Percentiles rank a stretch among this genome's conserved stretches.
phyloP scores from a whole-genome alignment of 352 stramenopile genomes.

The Globisporangium carolinianum region DNA sequence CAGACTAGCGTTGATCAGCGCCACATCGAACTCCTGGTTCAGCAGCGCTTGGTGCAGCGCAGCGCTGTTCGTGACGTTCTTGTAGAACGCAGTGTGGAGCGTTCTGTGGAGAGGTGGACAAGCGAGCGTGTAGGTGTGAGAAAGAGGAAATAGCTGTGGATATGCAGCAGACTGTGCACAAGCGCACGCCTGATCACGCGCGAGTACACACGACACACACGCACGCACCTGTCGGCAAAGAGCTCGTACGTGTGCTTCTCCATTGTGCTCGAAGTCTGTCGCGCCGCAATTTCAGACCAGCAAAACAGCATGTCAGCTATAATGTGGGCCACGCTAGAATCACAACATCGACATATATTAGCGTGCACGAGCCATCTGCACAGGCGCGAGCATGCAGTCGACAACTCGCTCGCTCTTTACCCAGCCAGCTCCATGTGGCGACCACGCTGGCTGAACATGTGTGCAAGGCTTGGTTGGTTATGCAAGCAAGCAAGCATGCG shows the following conservation, averaged over 20 bases:
- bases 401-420: no score
- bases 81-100: conserved; percentile 68
- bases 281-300: no score
- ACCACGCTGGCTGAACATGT: no score
- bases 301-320: background rate
- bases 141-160: no score
- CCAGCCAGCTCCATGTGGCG: no score
- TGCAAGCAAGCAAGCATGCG: no score
- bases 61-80: conserved; percentile 61
- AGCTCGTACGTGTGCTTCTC: conserved; percentile 62
- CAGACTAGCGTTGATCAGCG: conserved; percentile 67
- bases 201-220: no score
- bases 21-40: conserved; percentile 60
- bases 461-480: no score
- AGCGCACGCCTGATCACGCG: no score
- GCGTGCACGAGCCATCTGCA: no score
- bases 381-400: no score
- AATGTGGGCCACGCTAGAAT: background rate
- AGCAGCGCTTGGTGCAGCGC: conserved; percentile 49
- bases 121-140: background rate
- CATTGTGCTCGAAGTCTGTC: conserved; percentile 10
- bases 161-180: background rate
- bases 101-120: conserved; percentile 22
- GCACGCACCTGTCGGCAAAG: conserved; percentile 47
- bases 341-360: no score